These are phyloP conservation scores for Stevia rebaudiana DNA, from an alignment of 140 eudicot species.

Conservation along the genomic window DNA sequence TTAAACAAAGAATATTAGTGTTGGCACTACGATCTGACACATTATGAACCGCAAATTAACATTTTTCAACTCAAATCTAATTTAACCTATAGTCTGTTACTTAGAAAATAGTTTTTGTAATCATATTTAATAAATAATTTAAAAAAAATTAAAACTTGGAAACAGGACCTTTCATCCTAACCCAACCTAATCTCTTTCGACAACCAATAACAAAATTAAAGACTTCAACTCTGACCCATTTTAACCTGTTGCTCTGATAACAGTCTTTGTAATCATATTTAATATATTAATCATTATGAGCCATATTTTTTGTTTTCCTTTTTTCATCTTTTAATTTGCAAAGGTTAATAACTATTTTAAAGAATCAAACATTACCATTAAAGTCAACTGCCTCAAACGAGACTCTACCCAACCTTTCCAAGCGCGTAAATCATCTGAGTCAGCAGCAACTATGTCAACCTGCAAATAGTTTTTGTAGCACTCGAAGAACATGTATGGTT, in stretches of 20 bases:
- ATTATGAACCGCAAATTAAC: neutral
- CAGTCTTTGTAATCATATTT: neutral
- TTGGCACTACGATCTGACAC: neutral
- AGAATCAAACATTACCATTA: slow-evolving; percentile 47
- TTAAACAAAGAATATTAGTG: neutral
- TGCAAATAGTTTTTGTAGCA: slow-evolving; percentile 74
- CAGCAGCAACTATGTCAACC: slow-evolving; percentile 64
- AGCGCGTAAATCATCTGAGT: slow-evolving; percentile 52
- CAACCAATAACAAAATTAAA: neutral
- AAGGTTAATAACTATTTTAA: neutral
- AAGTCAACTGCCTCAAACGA: slow-evolving; percentile 69
- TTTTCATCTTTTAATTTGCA: neutral
- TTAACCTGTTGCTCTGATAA: neutral
- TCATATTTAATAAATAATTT: neutral
- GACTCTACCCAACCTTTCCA: slow-evolving; percentile 99
- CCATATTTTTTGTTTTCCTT: no score
- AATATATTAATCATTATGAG: neutral
- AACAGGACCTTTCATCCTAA: no score
- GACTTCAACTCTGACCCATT: neutral
- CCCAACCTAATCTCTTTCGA: neutral
- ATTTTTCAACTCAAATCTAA: neutral
- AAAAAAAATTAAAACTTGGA: neutral
- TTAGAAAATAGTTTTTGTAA: neutral
- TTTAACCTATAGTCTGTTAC: neutral
- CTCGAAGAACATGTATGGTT: slow-evolving; percentile 68